Evolutionary conservation across 2,329 filamentous ascomycete species (phyloP).

Genomic region (Alternaria sp.): DNA sequence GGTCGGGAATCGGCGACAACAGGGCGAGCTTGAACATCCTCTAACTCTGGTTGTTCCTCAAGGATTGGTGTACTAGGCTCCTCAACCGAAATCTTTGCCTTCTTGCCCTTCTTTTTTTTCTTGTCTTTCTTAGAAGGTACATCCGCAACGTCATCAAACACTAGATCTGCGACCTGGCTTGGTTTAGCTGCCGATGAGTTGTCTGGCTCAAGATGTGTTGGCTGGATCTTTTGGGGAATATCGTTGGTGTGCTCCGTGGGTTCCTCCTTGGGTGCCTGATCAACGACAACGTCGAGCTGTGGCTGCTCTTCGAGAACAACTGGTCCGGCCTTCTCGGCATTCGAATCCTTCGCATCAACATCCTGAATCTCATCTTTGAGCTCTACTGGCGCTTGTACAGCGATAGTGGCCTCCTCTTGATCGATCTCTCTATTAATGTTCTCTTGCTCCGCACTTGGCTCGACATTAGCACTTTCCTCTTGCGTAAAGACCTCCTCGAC

Average conservation of each 20-base stretch:
- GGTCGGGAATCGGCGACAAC: neutral
- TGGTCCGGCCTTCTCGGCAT: neutral
- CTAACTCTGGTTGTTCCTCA: constrained; percentile 17
- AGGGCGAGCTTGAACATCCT: neutral
- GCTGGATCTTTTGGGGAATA: neutral
- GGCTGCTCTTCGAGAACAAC: neutral
- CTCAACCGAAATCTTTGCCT: constrained; percentile 20
- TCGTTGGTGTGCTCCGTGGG: neutral
- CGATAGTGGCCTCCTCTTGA: neutral
- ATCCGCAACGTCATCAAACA: neutral
- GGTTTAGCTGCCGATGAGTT: neutral
- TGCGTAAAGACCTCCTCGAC: constrained; percentile 10
- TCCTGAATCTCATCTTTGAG: neutral
- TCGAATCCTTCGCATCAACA: neutral
- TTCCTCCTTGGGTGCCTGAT: neutral
- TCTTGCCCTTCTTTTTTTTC: constrained; percentile 41
- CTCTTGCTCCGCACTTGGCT: neutral
- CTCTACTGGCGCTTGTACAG: neutral
- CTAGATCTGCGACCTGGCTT: neutral
- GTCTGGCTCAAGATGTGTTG: neutral
- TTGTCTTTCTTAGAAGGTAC: constrained; percentile 32
- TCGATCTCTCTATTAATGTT: neutral
- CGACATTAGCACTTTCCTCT: neutral
- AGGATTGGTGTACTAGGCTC: constrained; percentile 25
- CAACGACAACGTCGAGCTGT: neutral